These are phyloP conservation scores for Solanum lycopersicoides DNA, from an alignment of 257 asterid species.

Conservation along the genomic window DNA sequence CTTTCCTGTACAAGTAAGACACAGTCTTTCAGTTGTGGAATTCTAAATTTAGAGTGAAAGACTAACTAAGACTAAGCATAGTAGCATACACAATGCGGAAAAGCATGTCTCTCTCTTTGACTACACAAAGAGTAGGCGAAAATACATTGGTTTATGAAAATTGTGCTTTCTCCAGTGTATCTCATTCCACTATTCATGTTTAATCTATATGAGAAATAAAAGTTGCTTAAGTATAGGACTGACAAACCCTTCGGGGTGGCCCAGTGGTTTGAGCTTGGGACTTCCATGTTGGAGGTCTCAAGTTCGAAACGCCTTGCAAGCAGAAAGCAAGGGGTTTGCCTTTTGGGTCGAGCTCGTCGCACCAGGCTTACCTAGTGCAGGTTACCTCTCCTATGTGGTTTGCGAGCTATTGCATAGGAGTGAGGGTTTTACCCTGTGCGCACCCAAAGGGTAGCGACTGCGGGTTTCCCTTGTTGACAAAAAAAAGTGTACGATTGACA, in stretches of 20 bases:
- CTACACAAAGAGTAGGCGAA: neutral
- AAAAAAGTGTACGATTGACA: neutral
- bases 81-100: neutral
- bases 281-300: too few relatives aligned
- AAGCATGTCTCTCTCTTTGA: neutral
- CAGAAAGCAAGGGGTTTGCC: too few relatives aligned
- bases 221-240: neutral
- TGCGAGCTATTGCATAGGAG: too few relatives aligned
- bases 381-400: too few relatives aligned
- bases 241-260: too few relatives aligned
- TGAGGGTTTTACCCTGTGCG: too few relatives aligned
- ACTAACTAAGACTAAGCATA: neutral
- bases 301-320: too few relatives aligned
- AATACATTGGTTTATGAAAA: neutral
- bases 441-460: too few relatives aligned
- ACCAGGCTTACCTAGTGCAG: too few relatives aligned
- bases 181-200: neutral
- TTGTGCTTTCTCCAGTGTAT: neutral
- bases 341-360: too few relatives aligned
- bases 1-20: neutral
- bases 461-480: too few relatives aligned
- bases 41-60: neutral
- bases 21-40: neutral
- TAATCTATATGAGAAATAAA: neutral
- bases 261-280: too few relatives aligned